These are phyloP conservation scores for Scedosporium minutisporum DNA, from an alignment of 2,329 filamentous ascomycete species.

Conservation along the genomic window DNA sequence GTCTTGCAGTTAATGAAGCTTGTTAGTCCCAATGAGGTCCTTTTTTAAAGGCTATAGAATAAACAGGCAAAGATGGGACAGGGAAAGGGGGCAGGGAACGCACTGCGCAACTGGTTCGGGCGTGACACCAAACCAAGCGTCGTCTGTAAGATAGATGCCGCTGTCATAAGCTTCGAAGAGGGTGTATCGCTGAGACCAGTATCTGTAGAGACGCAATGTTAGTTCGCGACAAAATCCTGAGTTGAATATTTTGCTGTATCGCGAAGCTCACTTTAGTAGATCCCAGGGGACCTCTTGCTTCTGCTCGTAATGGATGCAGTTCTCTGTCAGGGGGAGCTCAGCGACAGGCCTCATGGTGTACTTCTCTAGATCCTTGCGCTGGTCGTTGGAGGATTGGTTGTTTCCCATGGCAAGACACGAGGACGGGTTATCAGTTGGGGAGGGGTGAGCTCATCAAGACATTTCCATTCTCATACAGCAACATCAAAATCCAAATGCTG, in stretches of 20 bases:
- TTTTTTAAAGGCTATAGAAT: constrained; percentile 1
- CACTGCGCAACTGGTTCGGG: constrained; percentile 84
- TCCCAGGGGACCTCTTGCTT: constrained; percentile 67
- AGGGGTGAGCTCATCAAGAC: no score
- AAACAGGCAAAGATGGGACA: not conserved
- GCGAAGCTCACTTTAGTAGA: constrained; percentile 62
- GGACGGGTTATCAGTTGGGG: no score
- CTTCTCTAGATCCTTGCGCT: not conserved
- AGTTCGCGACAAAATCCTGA: not conserved
- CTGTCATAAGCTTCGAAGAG: constrained; percentile 84
- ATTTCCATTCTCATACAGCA: no score
- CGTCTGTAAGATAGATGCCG: constrained; percentile 81
- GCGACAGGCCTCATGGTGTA: constrained; percentile 30
- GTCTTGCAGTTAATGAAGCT: constrained; percentile 32
- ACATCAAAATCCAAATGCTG: no score
- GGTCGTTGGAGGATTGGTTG: not conserved
- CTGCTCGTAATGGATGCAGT: constrained; percentile 66
- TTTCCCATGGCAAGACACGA: not conserved
- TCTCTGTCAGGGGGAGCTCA: constrained; percentile 43
- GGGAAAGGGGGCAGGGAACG: constrained; percentile 16
- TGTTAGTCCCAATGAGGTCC: not conserved
- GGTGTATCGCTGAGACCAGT: constrained; percentile 80
- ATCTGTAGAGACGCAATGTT: constrained; percentile 40
- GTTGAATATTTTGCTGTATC: not conserved
- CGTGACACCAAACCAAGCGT: constrained; percentile 95